A percentile compares a stretch with the other conserved stretches of the same genome.
These are phyloP conservation scores for Triticum dicoccoides DNA, from an alignment of 176 grass and related monocot species.

Conservation along the genomic window DNA sequence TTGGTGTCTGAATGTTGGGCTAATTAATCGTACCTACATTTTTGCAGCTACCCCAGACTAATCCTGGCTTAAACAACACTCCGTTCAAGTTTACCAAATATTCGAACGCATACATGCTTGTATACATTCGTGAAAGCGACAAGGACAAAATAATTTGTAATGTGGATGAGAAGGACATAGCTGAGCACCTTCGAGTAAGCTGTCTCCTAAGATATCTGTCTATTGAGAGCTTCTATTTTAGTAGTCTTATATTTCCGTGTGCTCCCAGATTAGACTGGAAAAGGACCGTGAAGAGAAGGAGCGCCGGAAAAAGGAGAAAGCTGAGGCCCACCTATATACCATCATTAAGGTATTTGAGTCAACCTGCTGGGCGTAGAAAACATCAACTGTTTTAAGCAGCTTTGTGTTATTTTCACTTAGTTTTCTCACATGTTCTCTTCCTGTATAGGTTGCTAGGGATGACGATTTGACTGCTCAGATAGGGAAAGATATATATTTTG, in stretches of 20 bases:
- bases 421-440: constrained; percentile 13
- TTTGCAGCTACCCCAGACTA: constrained; percentile 85
- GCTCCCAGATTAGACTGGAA: constrained; percentile 82
- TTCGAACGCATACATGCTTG: constrained; percentile 99
- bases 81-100: constrained; percentile 99
- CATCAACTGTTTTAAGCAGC: not conserved
- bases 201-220: constrained; percentile 1
- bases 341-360: constrained; percentile 80
- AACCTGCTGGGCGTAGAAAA: constrained; percentile 11
- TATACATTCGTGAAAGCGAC: constrained; percentile 98
- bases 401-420: constrained; percentile 26
- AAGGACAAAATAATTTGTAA: constrained; percentile 99
- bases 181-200: constrained; percentile 89
- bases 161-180: constrained; percentile 97
- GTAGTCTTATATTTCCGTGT: constrained; percentile 26
- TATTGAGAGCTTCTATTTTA: constrained; percentile 14
- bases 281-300: constrained; percentile 98
- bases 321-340: constrained; percentile 97
- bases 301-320: constrained; percentile 96
- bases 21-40: constrained; percentile 7
- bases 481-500: constrained; percentile 95
- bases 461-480: constrained; percentile 84
- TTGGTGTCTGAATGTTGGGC: constrained; percentile 19
- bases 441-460: constrained; percentile 79
- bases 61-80: constrained; percentile 94